phyloP scores from a whole-genome alignment of 345 rosid genomes.

The Psidium friedrichsthalianum region DNA sequence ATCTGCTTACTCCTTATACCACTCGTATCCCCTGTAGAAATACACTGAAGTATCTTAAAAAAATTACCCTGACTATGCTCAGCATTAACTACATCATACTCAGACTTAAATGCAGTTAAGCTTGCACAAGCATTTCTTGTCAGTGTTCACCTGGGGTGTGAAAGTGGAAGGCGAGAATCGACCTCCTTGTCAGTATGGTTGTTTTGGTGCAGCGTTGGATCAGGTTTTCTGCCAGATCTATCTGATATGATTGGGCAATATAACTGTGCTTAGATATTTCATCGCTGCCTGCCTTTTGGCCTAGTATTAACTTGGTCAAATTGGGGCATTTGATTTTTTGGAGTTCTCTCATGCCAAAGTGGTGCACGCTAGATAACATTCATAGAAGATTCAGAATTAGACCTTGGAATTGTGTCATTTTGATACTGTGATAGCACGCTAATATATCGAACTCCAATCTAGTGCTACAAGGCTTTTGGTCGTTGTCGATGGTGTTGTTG shows the following conservation, averaged over 20 bases:
- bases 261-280: not conserved
- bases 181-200: not conserved
- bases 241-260: not conserved
- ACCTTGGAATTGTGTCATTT: not conserved
- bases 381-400: not conserved
- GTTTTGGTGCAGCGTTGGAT: not conserved
- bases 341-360: not conserved
- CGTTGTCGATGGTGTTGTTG: not conserved
- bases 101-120: not conserved
- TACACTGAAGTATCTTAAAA: not conserved
- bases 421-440: not conserved
- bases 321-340: not conserved
- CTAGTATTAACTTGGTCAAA: not conserved
- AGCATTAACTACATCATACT: not conserved
- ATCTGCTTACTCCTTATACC: not conserved
- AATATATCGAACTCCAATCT: not conserved
- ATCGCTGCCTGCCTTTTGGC: not conserved
- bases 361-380: not conserved
- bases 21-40: not conserved
- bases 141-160: not conserved
- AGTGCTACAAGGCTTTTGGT: not conserved
- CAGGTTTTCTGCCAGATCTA: not conserved
- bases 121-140: not conserved
- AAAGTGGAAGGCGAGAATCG: not conserved
- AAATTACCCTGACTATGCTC: not conserved